phyloP scores from a whole-genome alignment of 495 filamentous ascomycete genomes.

The Penicillium atrosanguineum region DNA sequence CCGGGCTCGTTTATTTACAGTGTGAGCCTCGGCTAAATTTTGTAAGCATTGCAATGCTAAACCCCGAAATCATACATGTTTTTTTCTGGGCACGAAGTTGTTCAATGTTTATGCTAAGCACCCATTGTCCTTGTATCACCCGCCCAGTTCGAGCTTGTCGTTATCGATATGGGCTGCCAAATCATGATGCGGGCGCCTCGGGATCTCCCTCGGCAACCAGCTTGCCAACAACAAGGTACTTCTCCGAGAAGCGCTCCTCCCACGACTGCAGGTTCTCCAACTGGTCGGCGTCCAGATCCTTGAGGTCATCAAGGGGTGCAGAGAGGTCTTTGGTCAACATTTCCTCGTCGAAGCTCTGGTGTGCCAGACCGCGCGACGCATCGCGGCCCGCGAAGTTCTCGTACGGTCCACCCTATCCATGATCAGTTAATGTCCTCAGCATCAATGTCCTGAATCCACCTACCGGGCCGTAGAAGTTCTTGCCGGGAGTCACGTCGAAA shows the following conservation, averaged over 20 bases:
- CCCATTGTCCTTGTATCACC: background rate
- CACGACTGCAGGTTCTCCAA: slow-evolving; percentile 80
- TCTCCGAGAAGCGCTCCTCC: slow-evolving; percentile 90
- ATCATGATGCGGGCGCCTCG: slow-evolving; percentile 44
- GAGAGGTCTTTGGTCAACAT: slow-evolving; percentile 94
- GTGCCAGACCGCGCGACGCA: slow-evolving; percentile 85
- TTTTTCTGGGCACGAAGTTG: background rate
- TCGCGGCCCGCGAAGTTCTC: slow-evolving; percentile 94
- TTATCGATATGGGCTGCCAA: background rate
- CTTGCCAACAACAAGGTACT: slow-evolving; percentile 93
- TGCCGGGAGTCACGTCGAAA: slow-evolving; percentile 82
- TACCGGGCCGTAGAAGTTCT: slow-evolving; percentile 87
- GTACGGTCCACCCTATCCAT: slow-evolving; percentile 71
- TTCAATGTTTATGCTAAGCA: background rate
- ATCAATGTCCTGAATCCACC: slow-evolving; percentile 3
- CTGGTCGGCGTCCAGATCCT: slow-evolving; percentile 72
- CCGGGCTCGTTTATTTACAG: background rate
- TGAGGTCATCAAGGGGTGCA: slow-evolving; percentile 78
- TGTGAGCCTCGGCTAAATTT: background rate
- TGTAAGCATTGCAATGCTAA: background rate
- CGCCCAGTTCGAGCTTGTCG: background rate
- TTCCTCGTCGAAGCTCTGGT: slow-evolving; percentile 90
- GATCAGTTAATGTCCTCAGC: slow-evolving; percentile 7
- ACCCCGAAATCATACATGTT: background rate
- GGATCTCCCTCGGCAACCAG: slow-evolving; percentile 70